Percentiles rank a stretch among this genome's conserved stretches.
Evolutionary conservation across 768 basidiomycete species (phyloP).

Genomic region (Exidia glandulosa): DNA sequence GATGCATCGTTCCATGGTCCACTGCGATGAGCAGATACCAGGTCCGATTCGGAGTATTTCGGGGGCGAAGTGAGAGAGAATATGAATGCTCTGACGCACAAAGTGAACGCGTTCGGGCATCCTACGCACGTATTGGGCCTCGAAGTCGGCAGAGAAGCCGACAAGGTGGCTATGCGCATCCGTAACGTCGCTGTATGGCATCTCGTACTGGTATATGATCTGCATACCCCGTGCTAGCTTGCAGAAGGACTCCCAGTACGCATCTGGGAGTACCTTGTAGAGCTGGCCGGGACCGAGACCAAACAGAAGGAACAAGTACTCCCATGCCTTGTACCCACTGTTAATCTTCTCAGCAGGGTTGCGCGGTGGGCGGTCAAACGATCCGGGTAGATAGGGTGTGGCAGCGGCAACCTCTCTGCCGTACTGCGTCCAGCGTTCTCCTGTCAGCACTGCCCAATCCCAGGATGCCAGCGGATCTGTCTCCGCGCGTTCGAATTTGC

Average conservation of each 20-base stretch:
- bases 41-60: conserved; percentile 17
- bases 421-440: conserved; percentile 24
- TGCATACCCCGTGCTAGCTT: conserved; percentile 18
- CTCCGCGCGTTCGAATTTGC: conserved; percentile 14
- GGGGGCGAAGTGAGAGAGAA: conserved; percentile 16
- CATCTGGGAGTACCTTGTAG: not conserved
- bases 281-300: conserved; percentile 6
- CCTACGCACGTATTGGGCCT: conserved; percentile 23
- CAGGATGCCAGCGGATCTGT: conserved; percentile 17
- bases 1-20: conserved; percentile 13
- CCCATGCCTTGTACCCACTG: conserved; percentile 29
- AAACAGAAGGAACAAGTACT: conserved; percentile 23
- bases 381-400: conserved; percentile 24
- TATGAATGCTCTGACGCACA: conserved; percentile 22
- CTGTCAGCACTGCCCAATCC: conserved; percentile 22
- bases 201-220: conserved; percentile 16
- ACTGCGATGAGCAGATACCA: conserved; percentile 16
- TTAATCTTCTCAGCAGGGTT: conserved; percentile 30
- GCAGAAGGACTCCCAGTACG: conserved; percentile 20
- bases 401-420: conserved; percentile 21
- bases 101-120: conserved; percentile 21
- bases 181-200: conserved; percentile 11
- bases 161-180: conserved; percentile 16
- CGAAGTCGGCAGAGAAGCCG: conserved; percentile 22
- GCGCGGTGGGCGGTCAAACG: conserved; percentile 30